phyloP scores from a whole-genome alignment of 345 rosid species.

The Carallia brachiata region DNA sequence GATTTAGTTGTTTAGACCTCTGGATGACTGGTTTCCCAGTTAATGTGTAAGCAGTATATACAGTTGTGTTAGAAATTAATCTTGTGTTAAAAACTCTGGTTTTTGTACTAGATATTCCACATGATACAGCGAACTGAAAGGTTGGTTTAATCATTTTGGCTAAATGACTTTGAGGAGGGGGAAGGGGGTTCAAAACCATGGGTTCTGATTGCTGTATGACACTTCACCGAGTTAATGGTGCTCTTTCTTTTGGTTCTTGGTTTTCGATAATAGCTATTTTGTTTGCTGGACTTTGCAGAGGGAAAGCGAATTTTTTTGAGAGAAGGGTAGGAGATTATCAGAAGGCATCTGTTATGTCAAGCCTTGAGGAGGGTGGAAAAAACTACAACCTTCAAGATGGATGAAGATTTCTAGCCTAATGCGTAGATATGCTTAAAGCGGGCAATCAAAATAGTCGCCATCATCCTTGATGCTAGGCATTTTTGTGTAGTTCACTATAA shows the following conservation, averaged over 20 bases:
- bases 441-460: constrained; percentile 11
- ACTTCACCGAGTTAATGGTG: not conserved
- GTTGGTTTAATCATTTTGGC: too few relatives aligned
- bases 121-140: too few relatives aligned
- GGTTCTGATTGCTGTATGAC: too few relatives aligned
- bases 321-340: constrained; percentile 91
- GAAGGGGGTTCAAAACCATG: too few relatives aligned
- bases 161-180: too few relatives aligned
- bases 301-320: constrained; percentile 81
- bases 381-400: constrained; percentile 65
- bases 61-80: not conserved
- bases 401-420: constrained; percentile 51
- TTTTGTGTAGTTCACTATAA: constrained; percentile 1
- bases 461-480: not conserved
- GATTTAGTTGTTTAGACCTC: not conserved
- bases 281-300: constrained; percentile 45
- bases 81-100: not conserved
- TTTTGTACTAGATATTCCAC: too few relatives aligned
- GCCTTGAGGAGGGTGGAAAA: constrained; percentile 60
- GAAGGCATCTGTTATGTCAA: constrained; percentile 87
- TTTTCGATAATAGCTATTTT: not conserved
- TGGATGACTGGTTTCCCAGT: not conserved
- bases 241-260: not conserved
- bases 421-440: not conserved
- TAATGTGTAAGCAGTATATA: not conserved